These are phyloP conservation scores for Nakazawaea ambrosiae DNA, from an alignment of 805 yeast genomes.

Conservation along the genomic window DNA sequence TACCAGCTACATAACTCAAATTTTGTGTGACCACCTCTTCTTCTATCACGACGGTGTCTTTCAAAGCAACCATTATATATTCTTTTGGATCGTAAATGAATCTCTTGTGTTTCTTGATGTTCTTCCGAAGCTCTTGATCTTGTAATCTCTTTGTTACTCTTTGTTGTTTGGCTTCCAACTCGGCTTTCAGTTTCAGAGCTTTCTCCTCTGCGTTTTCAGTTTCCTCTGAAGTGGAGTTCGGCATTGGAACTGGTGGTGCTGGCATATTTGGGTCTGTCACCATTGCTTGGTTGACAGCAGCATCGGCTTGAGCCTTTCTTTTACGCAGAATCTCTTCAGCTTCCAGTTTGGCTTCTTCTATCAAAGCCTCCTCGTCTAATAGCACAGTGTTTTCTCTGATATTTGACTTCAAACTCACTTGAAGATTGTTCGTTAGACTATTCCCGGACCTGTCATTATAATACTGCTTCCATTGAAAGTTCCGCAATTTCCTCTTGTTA, in stretches of 20 bases:
- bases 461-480: slow-evolving; percentile 41
- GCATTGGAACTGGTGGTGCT: not conserved
- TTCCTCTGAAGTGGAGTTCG: not conserved
- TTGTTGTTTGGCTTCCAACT: slow-evolving; percentile 1
- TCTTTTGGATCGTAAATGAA: slow-evolving; percentile 3
- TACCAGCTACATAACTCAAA: slow-evolving; percentile 6
- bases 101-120: slow-evolving; percentile 9
- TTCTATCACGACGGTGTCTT: slow-evolving; percentile 9
- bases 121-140: slow-evolving; percentile 4
- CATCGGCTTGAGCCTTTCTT: not conserved
- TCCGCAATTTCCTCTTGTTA: slow-evolving; percentile 32
- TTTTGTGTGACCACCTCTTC: slow-evolving; percentile 11
- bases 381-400: slow-evolving; percentile 13
- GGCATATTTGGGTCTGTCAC: not conserved
- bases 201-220: not conserved
- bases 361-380: slow-evolving; percentile 7
- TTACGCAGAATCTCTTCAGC: not conserved
- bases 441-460: slow-evolving; percentile 37
- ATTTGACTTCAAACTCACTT: slow-evolving; percentile 22
- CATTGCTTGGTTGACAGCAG: not conserved
- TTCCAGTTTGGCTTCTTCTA: slow-evolving; percentile 3
- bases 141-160: slow-evolving; percentile 1
- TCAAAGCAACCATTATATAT: slow-evolving; percentile 1
- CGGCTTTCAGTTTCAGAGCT: not conserved
- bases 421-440: slow-evolving; percentile 6